phyloP scores from a whole-genome alignment of 352 stramenopile species.

The Pythium brassicae region DNA sequence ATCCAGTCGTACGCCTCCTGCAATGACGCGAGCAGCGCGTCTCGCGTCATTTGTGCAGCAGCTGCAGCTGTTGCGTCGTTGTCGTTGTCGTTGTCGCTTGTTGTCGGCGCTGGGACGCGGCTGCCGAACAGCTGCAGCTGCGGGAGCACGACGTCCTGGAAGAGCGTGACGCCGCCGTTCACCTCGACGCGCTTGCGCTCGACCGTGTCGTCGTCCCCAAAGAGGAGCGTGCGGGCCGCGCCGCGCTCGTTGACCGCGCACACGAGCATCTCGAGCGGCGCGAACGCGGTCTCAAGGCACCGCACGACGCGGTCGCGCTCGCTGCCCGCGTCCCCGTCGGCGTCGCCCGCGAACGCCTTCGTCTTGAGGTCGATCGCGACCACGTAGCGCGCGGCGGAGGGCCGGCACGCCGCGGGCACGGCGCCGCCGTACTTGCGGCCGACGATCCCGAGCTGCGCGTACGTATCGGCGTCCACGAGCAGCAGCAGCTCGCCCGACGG shows the following conservation, averaged over 20 bases:
- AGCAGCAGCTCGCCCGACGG: conserved; percentile 64
- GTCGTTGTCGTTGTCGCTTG: background rate
- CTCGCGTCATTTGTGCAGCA: background rate
- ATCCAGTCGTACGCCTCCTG: conserved; percentile 74
- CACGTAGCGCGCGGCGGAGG: conserved; percentile 39
- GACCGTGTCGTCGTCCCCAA: conserved; percentile 62
- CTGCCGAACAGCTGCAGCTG: conserved; percentile 40
- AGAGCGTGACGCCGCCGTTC: conserved; percentile 32
- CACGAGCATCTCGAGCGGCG: conserved; percentile 67
- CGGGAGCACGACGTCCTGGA: conserved; percentile 51
- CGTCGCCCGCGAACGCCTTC: conserved; percentile 19
- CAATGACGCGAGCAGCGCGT: conserved; percentile 29
- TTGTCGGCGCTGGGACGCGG: conserved; percentile 6
- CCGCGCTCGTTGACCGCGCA: conserved; percentile 70
- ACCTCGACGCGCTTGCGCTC: conserved; percentile 61
- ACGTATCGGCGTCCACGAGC: conserved; percentile 56
- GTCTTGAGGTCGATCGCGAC: conserved; percentile 58
- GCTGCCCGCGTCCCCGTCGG: conserved; percentile 3
- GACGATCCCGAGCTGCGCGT: conserved; percentile 68
- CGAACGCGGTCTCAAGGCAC: conserved; percentile 44
- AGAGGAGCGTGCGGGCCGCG: conserved; percentile 54
- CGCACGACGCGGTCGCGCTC: conserved; percentile 36
- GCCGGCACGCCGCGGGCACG: conserved; percentile 14
- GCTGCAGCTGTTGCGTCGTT: conserved; percentile 8
- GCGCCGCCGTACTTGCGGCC: conserved; percentile 55